These are phyloP conservation scores for Vanderwaltozyma tropicalis DNA, from an alignment of 805 yeast species.

Conservation along the genomic window DNA sequence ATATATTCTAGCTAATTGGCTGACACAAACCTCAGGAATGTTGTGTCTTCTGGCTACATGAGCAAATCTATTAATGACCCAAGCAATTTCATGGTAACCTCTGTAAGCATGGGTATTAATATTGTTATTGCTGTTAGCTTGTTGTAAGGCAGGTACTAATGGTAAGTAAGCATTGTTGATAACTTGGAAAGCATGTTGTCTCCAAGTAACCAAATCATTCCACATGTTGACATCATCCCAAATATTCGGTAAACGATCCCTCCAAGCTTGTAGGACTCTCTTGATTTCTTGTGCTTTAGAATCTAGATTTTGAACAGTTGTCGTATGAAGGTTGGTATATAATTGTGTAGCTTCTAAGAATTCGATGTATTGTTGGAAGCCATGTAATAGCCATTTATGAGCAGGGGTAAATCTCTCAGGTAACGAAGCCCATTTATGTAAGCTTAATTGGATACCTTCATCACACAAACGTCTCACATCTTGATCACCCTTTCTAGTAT, in stretches of 20 bases:
- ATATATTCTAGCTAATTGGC: constrained; percentile 85
- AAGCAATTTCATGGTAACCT: constrained; percentile 97
- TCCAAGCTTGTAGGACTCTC: constrained; percentile 92
- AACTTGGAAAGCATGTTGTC: constrained; percentile 96
- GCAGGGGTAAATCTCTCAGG: constrained; percentile 70
- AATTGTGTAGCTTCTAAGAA: constrained; percentile 96
- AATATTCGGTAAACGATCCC: constrained; percentile 88
- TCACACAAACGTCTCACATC: constrained; percentile 82
- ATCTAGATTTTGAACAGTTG: constrained; percentile 87
- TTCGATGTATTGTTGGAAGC: constrained; percentile 95
- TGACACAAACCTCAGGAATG: constrained; percentile 93
- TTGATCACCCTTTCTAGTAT: constrained; percentile 74
- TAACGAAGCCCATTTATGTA: constrained; percentile 86
- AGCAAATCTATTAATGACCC: constrained; percentile 97
- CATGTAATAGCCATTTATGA: constrained; percentile 81
- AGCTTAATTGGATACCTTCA: constrained; percentile 88
- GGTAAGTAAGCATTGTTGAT: constrained; percentile 93
- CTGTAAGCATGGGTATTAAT: constrained; percentile 91
- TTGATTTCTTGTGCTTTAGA: constrained; percentile 89
- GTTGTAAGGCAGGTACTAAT: constrained; percentile 75
- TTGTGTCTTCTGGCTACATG: constrained; percentile 96
- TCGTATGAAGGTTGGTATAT: constrained; percentile 74
- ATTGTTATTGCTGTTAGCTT: constrained; percentile 51
- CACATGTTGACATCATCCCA: constrained; percentile 98
- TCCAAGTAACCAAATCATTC: constrained; percentile 97